These are phyloP conservation scores for Penicillium hesseltinei DNA, from an alignment of 2,329 filamentous ascomycete genomes.

Conservation along the genomic window DNA sequence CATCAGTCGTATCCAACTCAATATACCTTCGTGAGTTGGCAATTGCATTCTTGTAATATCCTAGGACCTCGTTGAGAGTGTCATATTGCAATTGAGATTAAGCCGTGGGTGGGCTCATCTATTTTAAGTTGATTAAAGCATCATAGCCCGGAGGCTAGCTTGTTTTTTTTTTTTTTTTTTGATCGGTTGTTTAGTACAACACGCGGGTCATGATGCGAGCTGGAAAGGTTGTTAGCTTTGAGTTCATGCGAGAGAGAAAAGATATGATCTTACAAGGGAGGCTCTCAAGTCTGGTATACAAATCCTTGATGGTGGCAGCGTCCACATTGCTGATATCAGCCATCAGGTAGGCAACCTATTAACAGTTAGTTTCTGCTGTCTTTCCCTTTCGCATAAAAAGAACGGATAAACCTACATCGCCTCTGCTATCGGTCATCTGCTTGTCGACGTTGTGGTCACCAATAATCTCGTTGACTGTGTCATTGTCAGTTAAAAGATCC, in stretches of 20 bases:
- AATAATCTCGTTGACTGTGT: constrained; percentile 83
- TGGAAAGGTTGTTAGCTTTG: constrained; percentile 17
- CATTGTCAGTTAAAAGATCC: constrained; percentile 4
- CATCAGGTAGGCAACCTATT: constrained; percentile 86
- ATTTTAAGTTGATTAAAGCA: constrained; percentile 25
- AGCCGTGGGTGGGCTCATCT: constrained; percentile 2
- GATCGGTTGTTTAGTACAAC: constrained; percentile 36
- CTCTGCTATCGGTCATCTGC: constrained; percentile 94
- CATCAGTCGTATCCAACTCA: constrained; percentile 3
- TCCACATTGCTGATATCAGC: constrained; percentile 91
- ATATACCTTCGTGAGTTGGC: neutral
- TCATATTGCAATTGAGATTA: constrained; percentile 4
- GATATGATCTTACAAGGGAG: constrained; percentile 66
- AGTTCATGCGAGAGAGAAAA: neutral
- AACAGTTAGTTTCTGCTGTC: constrained; percentile 12
- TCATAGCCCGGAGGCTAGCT: constrained; percentile 6
- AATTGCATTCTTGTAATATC: neutral
- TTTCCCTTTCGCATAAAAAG: no score
- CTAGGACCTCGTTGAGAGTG: constrained; percentile 23
- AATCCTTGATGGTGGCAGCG: constrained; percentile 75
- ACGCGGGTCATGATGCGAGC: constrained; percentile 49
- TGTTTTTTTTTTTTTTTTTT: neutral
- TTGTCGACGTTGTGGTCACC: constrained; percentile 97
- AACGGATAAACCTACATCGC: constrained; percentile 61
- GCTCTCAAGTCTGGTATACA: constrained; percentile 78